Evolutionary conservation across 75 land plant species (phyloP), one percentile per base, ranked within the genome.

Genomic region (Larix kaempferi): DNA sequence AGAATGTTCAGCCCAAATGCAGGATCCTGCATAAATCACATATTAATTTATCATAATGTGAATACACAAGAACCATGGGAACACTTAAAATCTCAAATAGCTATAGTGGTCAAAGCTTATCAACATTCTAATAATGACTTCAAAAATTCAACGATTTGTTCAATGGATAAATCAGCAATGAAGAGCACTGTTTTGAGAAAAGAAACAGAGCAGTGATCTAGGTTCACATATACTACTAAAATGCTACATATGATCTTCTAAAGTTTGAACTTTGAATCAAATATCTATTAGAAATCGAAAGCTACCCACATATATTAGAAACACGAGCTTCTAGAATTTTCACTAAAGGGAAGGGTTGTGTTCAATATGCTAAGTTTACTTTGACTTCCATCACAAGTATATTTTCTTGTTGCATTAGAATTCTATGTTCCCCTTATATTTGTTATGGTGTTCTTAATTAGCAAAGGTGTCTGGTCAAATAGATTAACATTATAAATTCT

Each of bases 1-100:
- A 97, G 81, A 76, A 94, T 84, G 71, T 97, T 94, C 21, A 86
- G 80, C 57, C 99, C 95, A 79, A 66, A 94, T 35, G 76, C 76
- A 35, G 83, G 83, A 84, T 89, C 82, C 99, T 96, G 80, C 80
- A 81, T 74, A 74, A 67, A 19, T 72, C 14, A 21, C 49, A 69
- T 44, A 44, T 44, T 44, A 44, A 6, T n/a, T 13, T 37, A 19
- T 33, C 71, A 44, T 29, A 21, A 22, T 57, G 17, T n/a, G 35
- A 27, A 57, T 55, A 74, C 76, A 74, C 17, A 55, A 55, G 22
- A 56, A 56, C 59, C 58, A 25, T 15, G 23, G 35, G 14, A 44
- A 22, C 15, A 76, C 25, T 29, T 65, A 17, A 4, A 65, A 37
- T 29, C 22, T 22, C 10, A 22, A 61, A 7, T 12, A 6, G 16